Evolutionary conservation across 1,139 yeast genomes (phyloP), one percentile per base, ranked within the genome.

Genomic region (Meyerozyma carpophila): DNA sequence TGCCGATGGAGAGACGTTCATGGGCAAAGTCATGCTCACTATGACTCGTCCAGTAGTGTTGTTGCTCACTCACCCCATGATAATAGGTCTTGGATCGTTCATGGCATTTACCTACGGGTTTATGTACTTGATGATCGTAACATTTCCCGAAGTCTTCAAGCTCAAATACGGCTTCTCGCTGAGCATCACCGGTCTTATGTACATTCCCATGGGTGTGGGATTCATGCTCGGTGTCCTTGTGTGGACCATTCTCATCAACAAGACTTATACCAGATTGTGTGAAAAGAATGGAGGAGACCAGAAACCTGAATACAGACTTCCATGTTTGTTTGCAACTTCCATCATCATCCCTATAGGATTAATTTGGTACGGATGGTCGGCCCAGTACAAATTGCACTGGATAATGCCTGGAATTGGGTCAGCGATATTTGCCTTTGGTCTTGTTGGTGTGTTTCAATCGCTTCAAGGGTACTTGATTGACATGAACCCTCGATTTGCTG

Each of bases 21-120:
- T 50, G 44, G 73, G 68, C 10, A 62, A 58, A 42, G 56, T 73
- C 29, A 51, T 58, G 39, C 43, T 60, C 21, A 69, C 73, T 13
- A 62, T 82, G 13, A 63, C 76, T 39, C 70, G 88, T 43, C 88
- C 88, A 1, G 41, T 82, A 16, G 65, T 62, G 37, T 62, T 82
- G 49, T 63, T 82, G 25, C 56, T 67, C 32, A 68, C 77, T 27
- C 81, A 83, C 55, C 87, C 87, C 3, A 79, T 82, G 74, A 79
- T 82, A 13, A 61, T 79, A 28, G 83, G 84, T 0, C 62, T 81
- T 25, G 85, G 85, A 16, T 20, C 32, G 31, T 70, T 70, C 45
- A 64, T 72, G 68, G 76, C 77, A 2, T 69, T 72, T 56, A 67
- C 73, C 21, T 71, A 72, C 48, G 77, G 76, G 10, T 70, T 71